A percentile compares a stretch with the other conserved stretches of the same genome.
Conservation (phyloP, 768 basidiomycete genomes). For the Lactarius hengduanensis region DNA sequence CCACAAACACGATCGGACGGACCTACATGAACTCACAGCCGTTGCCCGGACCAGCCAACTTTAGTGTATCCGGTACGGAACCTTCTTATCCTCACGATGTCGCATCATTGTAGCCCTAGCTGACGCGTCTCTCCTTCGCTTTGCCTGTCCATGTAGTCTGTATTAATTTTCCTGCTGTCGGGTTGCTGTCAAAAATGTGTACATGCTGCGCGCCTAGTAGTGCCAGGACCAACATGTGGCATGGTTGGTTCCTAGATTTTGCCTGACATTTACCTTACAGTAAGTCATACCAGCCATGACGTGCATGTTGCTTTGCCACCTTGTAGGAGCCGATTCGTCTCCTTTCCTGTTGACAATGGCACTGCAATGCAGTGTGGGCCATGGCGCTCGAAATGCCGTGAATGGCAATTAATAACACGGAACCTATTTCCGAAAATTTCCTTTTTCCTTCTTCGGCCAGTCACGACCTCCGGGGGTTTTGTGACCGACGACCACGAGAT, state of each 20-base stretch:
- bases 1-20: slow-evolving; percentile 26
- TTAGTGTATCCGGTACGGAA: slow-evolving; percentile 43
- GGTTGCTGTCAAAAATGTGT: slow-evolving; percentile 34
- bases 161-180: slow-evolving; percentile 37
- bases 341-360: neutral
- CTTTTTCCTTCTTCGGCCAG: neutral
- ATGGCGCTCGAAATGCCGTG: neutral
- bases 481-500: neutral
- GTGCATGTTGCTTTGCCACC: neutral
- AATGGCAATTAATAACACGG: neutral
- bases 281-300: neutral
- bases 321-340: neutral
- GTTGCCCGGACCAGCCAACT: slow-evolving; percentile 24
- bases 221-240: neutral
- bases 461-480: neutral
- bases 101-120: slow-evolving; percentile 35
- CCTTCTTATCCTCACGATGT: slow-evolving; percentile 20
- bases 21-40: slow-evolving; percentile 28
- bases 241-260: neutral
- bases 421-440: neutral
- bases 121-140: slow-evolving; percentile 31
- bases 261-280: neutral
- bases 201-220: slow-evolving; percentile 22
- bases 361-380: neutral
- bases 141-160: slow-evolving; percentile 31